Evolutionary conservation across 177 flowering plant species (phyloP).

Genomic region (Tripterygium wilfordii): DNA sequence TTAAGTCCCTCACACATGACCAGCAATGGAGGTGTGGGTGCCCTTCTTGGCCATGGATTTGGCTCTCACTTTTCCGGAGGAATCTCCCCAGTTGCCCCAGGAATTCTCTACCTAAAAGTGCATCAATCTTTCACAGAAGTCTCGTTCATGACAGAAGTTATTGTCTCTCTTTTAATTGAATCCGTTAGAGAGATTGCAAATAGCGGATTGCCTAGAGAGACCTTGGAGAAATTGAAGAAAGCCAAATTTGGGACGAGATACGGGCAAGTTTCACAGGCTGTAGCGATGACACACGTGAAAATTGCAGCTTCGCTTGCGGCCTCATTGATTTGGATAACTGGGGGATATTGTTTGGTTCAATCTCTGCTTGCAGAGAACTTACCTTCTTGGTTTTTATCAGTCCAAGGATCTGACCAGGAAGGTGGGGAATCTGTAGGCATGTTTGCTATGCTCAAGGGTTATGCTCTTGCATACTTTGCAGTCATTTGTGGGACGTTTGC

Average conservation of each 20-base stretch:
- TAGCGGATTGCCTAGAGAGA: slow-evolving; percentile 26
- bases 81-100: slow-evolving; percentile 58
- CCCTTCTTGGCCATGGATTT: slow-evolving; percentile 68
- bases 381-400: slow-evolving; percentile 45
- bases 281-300: slow-evolving; percentile 32
- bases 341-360: slow-evolving; percentile 30
- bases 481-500: slow-evolving; percentile 34
- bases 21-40: slow-evolving; percentile 52
- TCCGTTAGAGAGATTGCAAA: slow-evolving; percentile 47
- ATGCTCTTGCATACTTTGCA: slow-evolving; percentile 41
- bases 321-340: slow-evolving; percentile 40
- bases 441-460: slow-evolving; percentile 30
- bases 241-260: slow-evolving; percentile 29
- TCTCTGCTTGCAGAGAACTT: slow-evolving; percentile 32
- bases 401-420: slow-evolving; percentile 18
- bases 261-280: slow-evolving; percentile 33
- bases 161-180: slow-evolving; percentile 41
- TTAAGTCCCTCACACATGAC: slow-evolving; percentile 20
- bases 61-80: slow-evolving; percentile 47
- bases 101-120: slow-evolving; percentile 52
- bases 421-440: slow-evolving; percentile 22
- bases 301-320: slow-evolving; percentile 45
- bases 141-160: slow-evolving; percentile 43
- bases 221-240: slow-evolving; percentile 34
- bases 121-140: slow-evolving; percentile 42